These are phyloP conservation scores for Hypoxylon sp. DNA, from an alignment of 2,329 filamentous ascomycete species.

Conservation along the genomic window DNA sequence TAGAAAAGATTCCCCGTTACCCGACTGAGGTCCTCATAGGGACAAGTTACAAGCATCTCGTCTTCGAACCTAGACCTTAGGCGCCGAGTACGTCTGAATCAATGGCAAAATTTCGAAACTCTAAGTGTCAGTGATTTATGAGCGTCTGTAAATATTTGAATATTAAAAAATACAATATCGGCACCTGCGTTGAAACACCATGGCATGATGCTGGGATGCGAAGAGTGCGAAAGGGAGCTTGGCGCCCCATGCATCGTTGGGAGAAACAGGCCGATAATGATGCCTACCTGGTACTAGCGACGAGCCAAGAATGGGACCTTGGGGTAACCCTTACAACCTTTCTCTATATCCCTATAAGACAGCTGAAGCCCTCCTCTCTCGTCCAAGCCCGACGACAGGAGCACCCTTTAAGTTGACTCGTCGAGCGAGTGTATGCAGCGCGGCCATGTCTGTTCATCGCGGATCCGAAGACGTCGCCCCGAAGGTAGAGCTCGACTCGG, in stretches of 20 bases:
- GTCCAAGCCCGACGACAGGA: background rate
- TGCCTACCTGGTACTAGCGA: slow-evolving; percentile 20
- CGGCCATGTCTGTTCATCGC: slow-evolving; percentile 22
- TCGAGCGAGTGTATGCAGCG: background rate
- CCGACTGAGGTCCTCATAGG: too few species aligned
- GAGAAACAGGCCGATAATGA: slow-evolving; percentile 6
- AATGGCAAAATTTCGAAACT: too few species aligned
- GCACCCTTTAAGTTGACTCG: background rate
- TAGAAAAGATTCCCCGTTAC: too few species aligned
- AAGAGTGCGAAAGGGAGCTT: slow-evolving; percentile 8
- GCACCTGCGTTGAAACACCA: background rate
- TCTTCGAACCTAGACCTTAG: background rate
- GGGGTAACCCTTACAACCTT: slow-evolving; percentile 14
- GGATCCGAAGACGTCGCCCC: slow-evolving; percentile 24
- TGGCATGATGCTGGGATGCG: background rate
- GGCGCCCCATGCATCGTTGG: slow-evolving; percentile 14
- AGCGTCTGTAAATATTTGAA: too few species aligned
- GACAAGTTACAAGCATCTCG: too few species aligned
- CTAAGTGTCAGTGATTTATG: too few species aligned
- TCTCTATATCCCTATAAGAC: slow-evolving; percentile 4
- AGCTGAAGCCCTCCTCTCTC: background rate
- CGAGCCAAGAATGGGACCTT: slow-evolving; percentile 19
- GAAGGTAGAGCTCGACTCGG: slow-evolving; percentile 27
- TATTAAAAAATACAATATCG: background rate
- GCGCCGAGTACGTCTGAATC: too few species aligned